Evolutionary conservation across 306 rosid species (phyloP).

Genomic region (Fragaria nilgerrensis): DNA sequence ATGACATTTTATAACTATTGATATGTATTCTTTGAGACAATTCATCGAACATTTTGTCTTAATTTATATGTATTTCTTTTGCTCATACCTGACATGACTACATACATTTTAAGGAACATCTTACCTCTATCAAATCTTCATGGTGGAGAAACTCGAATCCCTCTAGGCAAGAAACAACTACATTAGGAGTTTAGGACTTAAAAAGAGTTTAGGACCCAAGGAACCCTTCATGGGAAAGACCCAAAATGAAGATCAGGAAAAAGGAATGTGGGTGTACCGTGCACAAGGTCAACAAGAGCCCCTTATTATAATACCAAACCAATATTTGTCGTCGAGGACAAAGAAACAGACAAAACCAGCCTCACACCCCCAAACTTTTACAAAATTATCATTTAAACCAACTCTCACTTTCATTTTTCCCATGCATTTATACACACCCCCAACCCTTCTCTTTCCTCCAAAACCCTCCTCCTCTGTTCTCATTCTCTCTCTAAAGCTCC

Average conservation of each 20-base stretch:
- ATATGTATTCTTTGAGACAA: neutral
- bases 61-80: neutral
- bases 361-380: conserved; percentile 3
- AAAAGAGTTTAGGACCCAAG: too few species aligned
- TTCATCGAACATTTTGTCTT: neutral
- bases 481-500: conserved; percentile 2
- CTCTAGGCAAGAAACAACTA: neutral
- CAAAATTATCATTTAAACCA: conserved; percentile 19
- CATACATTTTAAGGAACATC: neutral
- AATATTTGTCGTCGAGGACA: conserved; percentile 19
- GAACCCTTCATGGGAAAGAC: neutral
- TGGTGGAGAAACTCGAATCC: neutral
- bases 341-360: conserved; percentile 35
- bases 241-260: neutral
- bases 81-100: neutral
- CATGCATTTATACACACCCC: conserved; percentile 39
- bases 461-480: conserved; percentile 3
- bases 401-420: conserved; percentile 29
- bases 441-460: conserved; percentile 13
- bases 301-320: neutral
- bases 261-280: neutral
- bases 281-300: neutral
- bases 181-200: neutral
- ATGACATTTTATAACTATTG: fast-evolving
- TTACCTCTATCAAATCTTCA: neutral